Percentiles rank a stretch among this genome's conserved stretches.
phyloP scores from a whole-genome alignment of 192 early-diverging fungal genomes.

The Coemansia sp. region DNA sequence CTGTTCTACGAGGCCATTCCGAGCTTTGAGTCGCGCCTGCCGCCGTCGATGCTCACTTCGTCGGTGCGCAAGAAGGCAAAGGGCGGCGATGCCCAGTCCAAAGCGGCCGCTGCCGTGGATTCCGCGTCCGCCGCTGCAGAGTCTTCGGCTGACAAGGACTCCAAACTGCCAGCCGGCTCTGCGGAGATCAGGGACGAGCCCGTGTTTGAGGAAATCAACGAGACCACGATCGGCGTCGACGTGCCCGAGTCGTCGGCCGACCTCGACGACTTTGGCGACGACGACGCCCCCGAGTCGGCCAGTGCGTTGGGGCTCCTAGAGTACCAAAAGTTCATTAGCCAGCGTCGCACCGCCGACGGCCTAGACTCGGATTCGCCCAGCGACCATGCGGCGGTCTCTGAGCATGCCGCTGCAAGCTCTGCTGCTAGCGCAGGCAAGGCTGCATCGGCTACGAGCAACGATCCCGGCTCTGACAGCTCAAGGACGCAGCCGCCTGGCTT shows the following conservation, averaged over 20 bases:
- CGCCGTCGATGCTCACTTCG: slow-evolving; percentile 71
- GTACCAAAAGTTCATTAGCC: slow-evolving; percentile 44
- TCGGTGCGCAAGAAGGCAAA: slow-evolving; percentile 16
- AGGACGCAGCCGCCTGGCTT: neutral
- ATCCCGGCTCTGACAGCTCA: neutral
- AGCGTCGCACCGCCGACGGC: slow-evolving; percentile 13
- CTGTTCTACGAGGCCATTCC: slow-evolving; percentile 86
- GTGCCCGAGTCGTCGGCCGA: slow-evolving; percentile 1
- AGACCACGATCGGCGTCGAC: slow-evolving; percentile 20
- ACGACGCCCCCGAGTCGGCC: slow-evolving; percentile 15
- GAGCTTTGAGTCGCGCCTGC: slow-evolving; percentile 77
- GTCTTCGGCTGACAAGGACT: neutral
- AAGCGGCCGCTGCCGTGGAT: neutral
- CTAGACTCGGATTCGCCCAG: neutral
- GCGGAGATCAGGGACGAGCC: neutral
- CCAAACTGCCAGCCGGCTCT: neutral
- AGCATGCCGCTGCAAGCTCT: neutral
- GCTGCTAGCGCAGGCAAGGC: neutral
- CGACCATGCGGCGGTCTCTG: slow-evolving; percentile 15
- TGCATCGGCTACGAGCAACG: neutral
- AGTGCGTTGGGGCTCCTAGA: slow-evolving; percentile 30
- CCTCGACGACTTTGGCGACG: slow-evolving; percentile 26
- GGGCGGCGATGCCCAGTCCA: neutral
- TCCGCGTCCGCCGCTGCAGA: neutral
- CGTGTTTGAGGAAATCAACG: slow-evolving; percentile 24